Evolutionary conservation across 768 basidiomycete species (phyloP), one percentile per base, ranked within the genome.

Genomic region (Clavaria fumosa): DNA sequence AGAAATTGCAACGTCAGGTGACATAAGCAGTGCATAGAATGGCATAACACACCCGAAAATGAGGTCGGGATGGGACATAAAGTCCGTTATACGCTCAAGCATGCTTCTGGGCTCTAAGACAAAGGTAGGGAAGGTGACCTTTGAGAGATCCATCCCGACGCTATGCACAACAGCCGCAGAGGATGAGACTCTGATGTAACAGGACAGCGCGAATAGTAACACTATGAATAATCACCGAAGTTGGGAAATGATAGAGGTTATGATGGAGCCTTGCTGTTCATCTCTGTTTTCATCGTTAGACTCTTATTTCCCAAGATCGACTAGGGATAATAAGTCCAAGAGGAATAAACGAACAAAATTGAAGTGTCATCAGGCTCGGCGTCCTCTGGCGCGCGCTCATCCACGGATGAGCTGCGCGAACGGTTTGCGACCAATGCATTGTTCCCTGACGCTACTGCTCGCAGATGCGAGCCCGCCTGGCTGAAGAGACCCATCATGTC

Each of bases 81-180:
- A 99, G 64, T 99, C 93, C 23, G 95, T 97, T 50, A 99, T 93
- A 47, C 95, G 77, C 63, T 99, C 95, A 34, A 96, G 73, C 82
- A 96, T 88, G 49, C 85, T 89, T 52, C 95, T 67, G 4, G 95
- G 95, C 60, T 99, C 93, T 41, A 99, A 74, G 0, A 99, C 93
- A 50, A 97, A 99, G 0, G 79, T 82, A 26, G 86, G 88, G 56
- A 89, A 83, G 11, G 88, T 89, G 43, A 97, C 89, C 59, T 88
- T 81, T 46, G 76, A 78, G 41, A 96, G 75, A 59, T 99, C 95
- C 91, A 95, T 95, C 28, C 91, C 93, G 44, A 90, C 81, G 59
- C 89, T 84, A 54, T 22, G 17, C 6, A 12, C 23, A 37, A 4
- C 7, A 5, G 17, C 21, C 23, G 12, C 14, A 18, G 22, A 26